These are phyloP conservation scores for Rubia yunnanensis DNA, from an alignment of 257 asterid species.

Conservation along the genomic window DNA sequence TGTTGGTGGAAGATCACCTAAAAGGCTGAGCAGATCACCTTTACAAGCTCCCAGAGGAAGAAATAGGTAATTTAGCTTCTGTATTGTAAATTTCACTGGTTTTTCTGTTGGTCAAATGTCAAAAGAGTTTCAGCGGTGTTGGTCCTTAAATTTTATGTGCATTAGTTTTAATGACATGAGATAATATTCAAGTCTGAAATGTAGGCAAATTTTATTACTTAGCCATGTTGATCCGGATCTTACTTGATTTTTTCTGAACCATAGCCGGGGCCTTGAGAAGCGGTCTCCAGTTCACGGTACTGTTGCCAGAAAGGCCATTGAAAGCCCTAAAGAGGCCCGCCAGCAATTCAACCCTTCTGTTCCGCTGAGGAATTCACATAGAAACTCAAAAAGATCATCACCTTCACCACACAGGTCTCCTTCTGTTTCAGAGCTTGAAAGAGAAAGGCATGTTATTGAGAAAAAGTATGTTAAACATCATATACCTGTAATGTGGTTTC, in stretches of 20 bases:
- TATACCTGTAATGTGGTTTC: neutral
- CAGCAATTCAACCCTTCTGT: slow-evolving; percentile 31
- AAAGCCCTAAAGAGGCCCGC: slow-evolving; percentile 19
- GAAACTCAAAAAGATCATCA: slow-evolving; percentile 24
- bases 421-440: slow-evolving; percentile 40
- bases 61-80: slow-evolving; percentile 41
- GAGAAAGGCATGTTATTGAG: slow-evolving; percentile 31
- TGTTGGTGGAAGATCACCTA: slow-evolving; percentile 34
- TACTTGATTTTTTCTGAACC: slow-evolving; percentile 9
- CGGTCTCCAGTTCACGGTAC: slow-evolving; percentile 43
- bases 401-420: slow-evolving; percentile 36
- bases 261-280: slow-evolving; percentile 38
- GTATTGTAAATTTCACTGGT: neutral
- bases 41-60: slow-evolving; percentile 45
- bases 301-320: slow-evolving; percentile 34
- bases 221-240: neutral
- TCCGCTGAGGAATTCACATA: slow-evolving; percentile 36
- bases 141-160: no score
- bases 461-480: slow-evolving; percentile 29
- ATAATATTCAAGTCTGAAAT: neutral
- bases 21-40: slow-evolving; percentile 39
- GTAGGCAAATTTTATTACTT: neutral
- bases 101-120: slow-evolving; percentile 6
- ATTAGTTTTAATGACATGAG: neutral
- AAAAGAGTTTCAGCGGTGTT: neutral